Base-by-base conservation (phyloP, 306 rosid species). In the Mucuna pruriens region DNA sequence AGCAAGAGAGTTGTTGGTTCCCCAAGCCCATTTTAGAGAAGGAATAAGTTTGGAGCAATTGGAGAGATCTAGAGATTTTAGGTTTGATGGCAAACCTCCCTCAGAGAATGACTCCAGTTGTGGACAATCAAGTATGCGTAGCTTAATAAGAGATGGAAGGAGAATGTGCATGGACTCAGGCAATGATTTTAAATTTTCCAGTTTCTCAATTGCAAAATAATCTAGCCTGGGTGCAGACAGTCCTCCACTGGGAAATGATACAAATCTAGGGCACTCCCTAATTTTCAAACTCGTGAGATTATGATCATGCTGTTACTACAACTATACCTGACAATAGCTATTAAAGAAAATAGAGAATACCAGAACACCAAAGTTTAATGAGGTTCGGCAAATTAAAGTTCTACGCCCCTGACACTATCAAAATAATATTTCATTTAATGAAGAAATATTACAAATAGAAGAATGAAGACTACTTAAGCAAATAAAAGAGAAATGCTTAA, bases 61-160 rank as follows among this genome's bases (percentile, higher is more conserved):
- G 10, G 38, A 25, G 3, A 74, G 54, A 55, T 5, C 0, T 15
- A 74, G 11, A 1, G 0, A 0, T 22, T 38, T 22, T 22, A 74
- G 39, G 65, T 74, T 74, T 38, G 71, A 0, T 4, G 86, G 89
- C 31, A 77, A 82, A 45, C 70, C 83, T 13, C 52, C 84, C 11
- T 34, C 9, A 0, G 82, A 63, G 40, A 79, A 70, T 4, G 60
- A 77, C 42, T 84, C 77, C 31, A 84, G 6, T 29, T 77, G 38
- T 42, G 79, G 85, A 76, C 90, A 84, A 1, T 4, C 1, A 0
- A 1, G 0, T 44, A 45, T 44, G 1, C 1, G 0, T 1, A 44
- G 22, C 7, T 5, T 0, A 6, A 0, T 0, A 76, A 76, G 72
- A 42, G 61, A 78, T 19, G 77, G 83, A 79, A 78, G 58, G n/a